Percentiles rank a stretch among this genome's conserved stretches.
Evolutionary conservation across 257 asterid genomes (phyloP).

Genomic region (Rubia yunnanensis): DNA sequence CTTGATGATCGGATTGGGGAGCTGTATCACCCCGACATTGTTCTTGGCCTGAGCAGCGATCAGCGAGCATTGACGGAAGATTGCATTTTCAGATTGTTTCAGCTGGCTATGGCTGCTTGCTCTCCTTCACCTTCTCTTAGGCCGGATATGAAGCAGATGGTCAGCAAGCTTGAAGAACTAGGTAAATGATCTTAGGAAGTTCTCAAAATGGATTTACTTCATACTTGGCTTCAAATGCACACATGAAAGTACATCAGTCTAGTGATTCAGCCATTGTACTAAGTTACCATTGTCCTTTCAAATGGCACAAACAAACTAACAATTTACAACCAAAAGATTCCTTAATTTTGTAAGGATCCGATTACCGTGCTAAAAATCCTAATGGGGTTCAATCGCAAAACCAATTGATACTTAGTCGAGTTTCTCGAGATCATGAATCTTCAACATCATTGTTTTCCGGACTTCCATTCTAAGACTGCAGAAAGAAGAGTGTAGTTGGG

Average conservation of each 20-base stretch:
- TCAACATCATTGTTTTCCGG: slow-evolving; percentile 24
- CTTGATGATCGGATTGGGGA: slow-evolving; percentile 55
- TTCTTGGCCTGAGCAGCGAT: slow-evolving; percentile 36
- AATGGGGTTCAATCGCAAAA: background rate
- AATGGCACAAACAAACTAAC: background rate
- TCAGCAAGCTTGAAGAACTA: slow-evolving; percentile 66
- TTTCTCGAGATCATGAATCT: no score
- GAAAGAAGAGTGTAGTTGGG: slow-evolving; percentile 72
- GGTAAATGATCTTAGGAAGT: slow-evolving; percentile 20
- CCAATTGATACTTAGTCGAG: background rate
- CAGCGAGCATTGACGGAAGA: slow-evolving; percentile 33
- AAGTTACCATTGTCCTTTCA: background rate
- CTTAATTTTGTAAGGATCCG: background rate
- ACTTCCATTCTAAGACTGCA: slow-evolving; percentile 71
- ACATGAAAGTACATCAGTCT: no score
- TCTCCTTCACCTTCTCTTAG: slow-evolving; percentile 61
- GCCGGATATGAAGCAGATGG: slow-evolving; percentile 53
- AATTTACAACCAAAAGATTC: background rate
- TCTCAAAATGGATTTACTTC: background rate
- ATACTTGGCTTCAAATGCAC: no score
- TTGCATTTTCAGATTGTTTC: slow-evolving; percentile 40
- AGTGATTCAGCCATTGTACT: background rate
- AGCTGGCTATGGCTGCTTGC: slow-evolving; percentile 83
- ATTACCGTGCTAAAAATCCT: background rate
- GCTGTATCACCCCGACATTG: slow-evolving; percentile 52